Evolutionary conservation across 345 rosid genomes (phyloP).

Genomic region (Clarkia xantiana): DNA sequence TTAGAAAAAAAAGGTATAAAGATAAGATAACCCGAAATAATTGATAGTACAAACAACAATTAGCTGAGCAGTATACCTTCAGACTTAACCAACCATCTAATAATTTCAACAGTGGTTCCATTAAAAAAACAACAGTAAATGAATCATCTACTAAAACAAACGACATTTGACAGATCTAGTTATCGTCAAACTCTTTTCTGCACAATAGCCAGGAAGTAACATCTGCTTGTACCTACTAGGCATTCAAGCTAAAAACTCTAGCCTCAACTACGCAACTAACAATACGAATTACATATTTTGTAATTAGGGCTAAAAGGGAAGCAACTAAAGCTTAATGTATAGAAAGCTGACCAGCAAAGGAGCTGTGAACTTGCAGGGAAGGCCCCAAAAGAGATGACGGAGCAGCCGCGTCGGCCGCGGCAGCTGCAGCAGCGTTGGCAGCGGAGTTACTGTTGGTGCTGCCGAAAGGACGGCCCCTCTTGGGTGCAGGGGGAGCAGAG

Average conservation of each 20-base stretch:
- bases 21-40: neutral
- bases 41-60: neutral
- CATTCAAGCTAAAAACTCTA: too few species aligned
- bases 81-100: too few species aligned
- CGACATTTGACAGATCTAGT: too few species aligned
- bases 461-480: constrained; percentile 89
- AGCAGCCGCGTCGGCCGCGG: constrained; percentile 51
- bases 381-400: constrained; percentile 75
- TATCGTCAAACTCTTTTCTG: too few species aligned
- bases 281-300: too few species aligned
- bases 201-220: too few species aligned
- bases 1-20: constrained; percentile 6
- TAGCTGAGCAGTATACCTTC: too few species aligned
- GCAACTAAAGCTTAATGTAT: constrained; percentile 2
- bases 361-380: constrained; percentile 73
- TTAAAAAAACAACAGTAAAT: too few species aligned
- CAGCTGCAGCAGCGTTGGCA: constrained; percentile 18
- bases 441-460: constrained; percentile 38
- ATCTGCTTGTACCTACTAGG: too few species aligned
- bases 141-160: too few species aligned
- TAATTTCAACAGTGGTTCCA: too few species aligned
- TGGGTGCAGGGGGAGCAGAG: constrained; percentile 40
- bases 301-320: neutral
- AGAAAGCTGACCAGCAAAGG: constrained; percentile 65
- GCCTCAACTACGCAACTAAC: too few species aligned